Conservation (phyloP, 1,139 yeast species). For the Meyerozyma athensensis region DNA sequence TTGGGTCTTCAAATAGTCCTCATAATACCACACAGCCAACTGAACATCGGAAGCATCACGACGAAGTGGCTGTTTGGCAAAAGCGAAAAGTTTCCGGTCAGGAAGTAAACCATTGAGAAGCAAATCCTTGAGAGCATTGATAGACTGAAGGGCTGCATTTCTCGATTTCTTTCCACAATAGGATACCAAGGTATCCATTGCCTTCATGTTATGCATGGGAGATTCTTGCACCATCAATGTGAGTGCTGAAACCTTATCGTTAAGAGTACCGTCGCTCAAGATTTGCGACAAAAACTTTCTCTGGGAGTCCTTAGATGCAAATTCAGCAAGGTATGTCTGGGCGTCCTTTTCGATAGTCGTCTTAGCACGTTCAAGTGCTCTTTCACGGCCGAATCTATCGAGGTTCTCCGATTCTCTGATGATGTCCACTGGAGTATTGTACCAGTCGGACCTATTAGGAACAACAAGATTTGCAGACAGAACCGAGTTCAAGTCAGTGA, state of each 20-base stretch:
- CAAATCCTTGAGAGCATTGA: slow-evolving; percentile 86
- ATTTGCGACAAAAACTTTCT: slow-evolving; percentile 86
- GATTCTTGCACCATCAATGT: slow-evolving; percentile 92
- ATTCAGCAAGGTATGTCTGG: slow-evolving; percentile 66
- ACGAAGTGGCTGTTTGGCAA: slow-evolving; percentile 70
- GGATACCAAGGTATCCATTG: slow-evolving; percentile 69
- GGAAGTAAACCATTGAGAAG: slow-evolving; percentile 77
- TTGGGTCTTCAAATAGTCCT: slow-evolving; percentile 75
- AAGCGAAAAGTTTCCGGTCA: slow-evolving; percentile 74
- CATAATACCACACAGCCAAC: slow-evolving; percentile 77
- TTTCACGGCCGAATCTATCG: slow-evolving; percentile 48
- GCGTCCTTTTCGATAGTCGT: slow-evolving; percentile 67
- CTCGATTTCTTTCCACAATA: slow-evolving; percentile 90
- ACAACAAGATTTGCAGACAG: slow-evolving; percentile 52
- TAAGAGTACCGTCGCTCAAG: slow-evolving; percentile 86
- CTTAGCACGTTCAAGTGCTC: slow-evolving; percentile 64
- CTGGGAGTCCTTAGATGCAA: slow-evolving; percentile 77
- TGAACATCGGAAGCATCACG: slow-evolving; percentile 45
- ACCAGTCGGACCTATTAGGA: slow-evolving; percentile 76
- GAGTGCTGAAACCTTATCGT: slow-evolving; percentile 92
- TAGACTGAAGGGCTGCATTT: slow-evolving; percentile 88
- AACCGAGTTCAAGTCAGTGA: slow-evolving; percentile 52
- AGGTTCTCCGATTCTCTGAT: slow-evolving; percentile 38
- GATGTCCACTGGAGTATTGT: slow-evolving; percentile 40
- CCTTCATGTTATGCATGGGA: slow-evolving; percentile 83